Evolutionary conservation across 805 yeast species (phyloP).

Genomic region (Zygotorulaspora florentina): DNA sequence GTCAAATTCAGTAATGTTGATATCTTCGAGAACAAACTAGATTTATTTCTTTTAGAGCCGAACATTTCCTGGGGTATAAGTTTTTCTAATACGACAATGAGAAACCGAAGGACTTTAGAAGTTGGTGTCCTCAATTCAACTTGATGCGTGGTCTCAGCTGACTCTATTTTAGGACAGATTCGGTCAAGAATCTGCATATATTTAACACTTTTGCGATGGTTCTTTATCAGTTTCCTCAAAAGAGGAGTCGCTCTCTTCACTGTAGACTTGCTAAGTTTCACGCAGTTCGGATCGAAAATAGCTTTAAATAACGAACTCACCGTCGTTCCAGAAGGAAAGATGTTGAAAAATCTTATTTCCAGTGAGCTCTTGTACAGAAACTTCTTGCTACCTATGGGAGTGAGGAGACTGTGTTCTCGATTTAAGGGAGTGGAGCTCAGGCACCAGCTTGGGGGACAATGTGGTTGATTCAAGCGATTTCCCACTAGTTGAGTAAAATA

Average conservation of each 20-base stretch:
- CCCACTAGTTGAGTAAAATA: slow-evolving; percentile 24
- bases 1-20: slow-evolving; percentile 38
- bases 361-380: slow-evolving; percentile 9
- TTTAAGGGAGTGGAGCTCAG: not conserved
- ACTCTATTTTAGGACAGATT: slow-evolving; percentile 10
- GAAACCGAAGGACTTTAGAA: slow-evolving; percentile 40
- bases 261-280: not conserved
- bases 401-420: not conserved
- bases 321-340: slow-evolving; percentile 5
- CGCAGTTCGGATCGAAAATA: slow-evolving; percentile 4
- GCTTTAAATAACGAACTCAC: not conserved
- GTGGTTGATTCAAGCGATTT: slow-evolving; percentile 17
- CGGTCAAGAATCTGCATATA: slow-evolving; percentile 13
- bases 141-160: slow-evolving; percentile 19
- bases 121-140: slow-evolving; percentile 34
- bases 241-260: slow-evolving; percentile 1
- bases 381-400: slow-evolving; percentile 4
- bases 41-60: slow-evolving; percentile 51
- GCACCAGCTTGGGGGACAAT: slow-evolving; percentile 18
- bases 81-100: slow-evolving; percentile 41
- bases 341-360: not conserved
- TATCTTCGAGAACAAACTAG: slow-evolving; percentile 37
- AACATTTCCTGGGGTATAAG: slow-evolving; percentile 49
- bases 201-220: slow-evolving; percentile 12
- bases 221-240: slow-evolving; percentile 4